Evolutionary conservation across 352 stramenopile species (phyloP), one percentile per base, ranked within the genome.

Genomic region (Phytophthora tentaculata): DNA sequence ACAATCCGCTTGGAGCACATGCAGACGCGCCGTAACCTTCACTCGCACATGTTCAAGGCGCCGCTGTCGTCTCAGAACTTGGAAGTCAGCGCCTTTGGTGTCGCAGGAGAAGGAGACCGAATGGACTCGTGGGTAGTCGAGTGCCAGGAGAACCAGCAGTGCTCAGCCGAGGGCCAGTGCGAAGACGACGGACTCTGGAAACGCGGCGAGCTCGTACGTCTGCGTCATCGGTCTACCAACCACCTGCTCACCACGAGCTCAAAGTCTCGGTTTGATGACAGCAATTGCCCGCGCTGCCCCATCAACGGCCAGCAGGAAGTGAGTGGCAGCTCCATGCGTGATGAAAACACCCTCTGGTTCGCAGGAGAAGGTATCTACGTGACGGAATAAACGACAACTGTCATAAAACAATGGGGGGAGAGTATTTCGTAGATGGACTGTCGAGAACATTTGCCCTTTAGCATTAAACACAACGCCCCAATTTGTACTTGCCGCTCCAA

Each of bases 271-370:
- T 95, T 93, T 61, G 81, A 95, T 64, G 76, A 93, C 74, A 88
- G 62, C 35, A 95, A 95, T 69, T 95, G 88, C 50, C 86, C 86
- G 17, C 78, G 73, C 24, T 95, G 88, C 58, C 88, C 88, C 49
- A 95, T 95, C 69, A 92, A 93, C 62, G 88, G 88, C 19, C 88
- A 95, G 70, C 88, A 95, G 66, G 84, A 95, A 74, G 88, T 95
- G 43, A 94, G 84, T 61, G 80, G 80, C 0, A 82, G 61, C 32
- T 62, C 74, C n/a, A 68, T 76, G 16, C 80, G 76, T 52, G 64
- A 71, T n/a, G 81, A 84, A 35, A 66, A 73, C 53, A 85, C 84
- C 52, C 62, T 92, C 24, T 95, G 88, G 88, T 93, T 90, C 44
- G 88, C 88, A 32, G 86, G 76, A 50, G 88, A 95, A 56, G 88